Conservation (phyloP, 2,329 filamentous ascomycete genomes). For the Ophiostoma angusticollis region DNA sequence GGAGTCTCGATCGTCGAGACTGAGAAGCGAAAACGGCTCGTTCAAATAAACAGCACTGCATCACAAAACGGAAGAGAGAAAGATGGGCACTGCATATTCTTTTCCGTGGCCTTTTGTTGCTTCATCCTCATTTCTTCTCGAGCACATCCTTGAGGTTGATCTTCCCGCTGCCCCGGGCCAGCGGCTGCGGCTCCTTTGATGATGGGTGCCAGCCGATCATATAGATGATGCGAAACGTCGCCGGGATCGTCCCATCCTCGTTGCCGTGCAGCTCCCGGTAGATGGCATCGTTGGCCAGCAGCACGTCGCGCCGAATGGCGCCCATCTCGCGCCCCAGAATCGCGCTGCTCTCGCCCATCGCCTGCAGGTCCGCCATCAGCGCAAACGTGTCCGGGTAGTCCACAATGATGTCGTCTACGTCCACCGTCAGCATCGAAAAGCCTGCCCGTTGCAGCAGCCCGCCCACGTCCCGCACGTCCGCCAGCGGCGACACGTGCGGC, state of each 20-base stretch:
- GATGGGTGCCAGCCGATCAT: constrained; percentile 98
- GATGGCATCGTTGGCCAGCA: constrained; percentile 78
- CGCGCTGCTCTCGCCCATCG: constrained; percentile 92
- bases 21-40: too few species aligned
- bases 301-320: constrained; percentile 63
- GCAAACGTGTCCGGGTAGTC: constrained; percentile 85
- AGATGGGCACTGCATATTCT: not conserved
- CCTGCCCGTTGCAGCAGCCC: constrained; percentile 75
- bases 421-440: constrained; percentile 92
- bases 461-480: constrained; percentile 83
- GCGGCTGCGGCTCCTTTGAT: constrained; percentile 61
- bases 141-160: constrained; percentile 77
- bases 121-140: constrained; percentile 31
- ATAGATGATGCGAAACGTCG: constrained; percentile 89
- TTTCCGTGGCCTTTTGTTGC: not conserved
- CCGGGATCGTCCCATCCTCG: constrained; percentile 62
- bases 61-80: too few species aligned
- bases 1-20: too few species aligned
- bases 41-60: too few species aligned
- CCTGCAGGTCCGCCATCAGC: constrained; percentile 85
- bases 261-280: constrained; percentile 82
- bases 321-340: constrained; percentile 75
- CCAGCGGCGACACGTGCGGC: constrained; percentile 80
- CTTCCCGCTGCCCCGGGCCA: constrained; percentile 73
- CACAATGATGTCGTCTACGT: constrained; percentile 93